Percentiles rank a stretch among this genome's conserved stretches.
These are phyloP conservation scores for Tetradesmus obliquus DNA, from an alignment of 139 green algal species.

Conservation along the genomic window DNA sequence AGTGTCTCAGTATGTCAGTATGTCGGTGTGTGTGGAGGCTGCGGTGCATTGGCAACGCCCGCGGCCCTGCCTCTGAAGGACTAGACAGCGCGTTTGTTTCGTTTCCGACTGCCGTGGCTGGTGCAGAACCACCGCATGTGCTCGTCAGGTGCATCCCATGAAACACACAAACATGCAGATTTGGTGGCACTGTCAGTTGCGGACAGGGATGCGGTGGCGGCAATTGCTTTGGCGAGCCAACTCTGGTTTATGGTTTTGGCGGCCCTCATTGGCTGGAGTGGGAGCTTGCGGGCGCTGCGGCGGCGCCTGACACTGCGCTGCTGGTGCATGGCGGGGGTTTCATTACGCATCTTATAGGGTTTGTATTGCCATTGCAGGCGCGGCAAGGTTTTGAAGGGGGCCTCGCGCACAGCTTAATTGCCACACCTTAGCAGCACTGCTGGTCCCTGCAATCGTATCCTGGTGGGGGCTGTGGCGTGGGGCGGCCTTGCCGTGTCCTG, in stretches of 20 bases:
- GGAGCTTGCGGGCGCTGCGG: too few species aligned
- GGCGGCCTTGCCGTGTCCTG: neutral
- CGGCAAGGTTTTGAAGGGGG: neutral
- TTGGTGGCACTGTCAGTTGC: neutral
- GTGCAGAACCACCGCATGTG: neutral
- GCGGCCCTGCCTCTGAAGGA: neutral
- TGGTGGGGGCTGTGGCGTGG: neutral
- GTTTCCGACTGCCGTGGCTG: neutral
- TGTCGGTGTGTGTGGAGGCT: neutral
- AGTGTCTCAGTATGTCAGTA: neutral
- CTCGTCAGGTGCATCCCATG: neutral
- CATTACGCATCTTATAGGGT: neutral
- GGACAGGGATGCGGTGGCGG: neutral
- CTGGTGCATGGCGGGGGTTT: neutral
- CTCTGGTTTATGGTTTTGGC: neutral
- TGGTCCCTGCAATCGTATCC: neutral
- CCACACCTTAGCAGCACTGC: neutral
- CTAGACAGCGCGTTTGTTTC: neutral
- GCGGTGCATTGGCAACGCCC: neutral
- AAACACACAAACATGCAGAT: neutral
- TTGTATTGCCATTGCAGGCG: neutral
- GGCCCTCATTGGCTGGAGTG: neutral
- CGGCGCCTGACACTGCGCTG: neutral
- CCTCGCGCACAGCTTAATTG: neutral
- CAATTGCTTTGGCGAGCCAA: neutral